Evolutionary conservation across 371 early-diverging fungal genomes (phyloP).

Genomic region (Actinomucor elegans): DNA sequence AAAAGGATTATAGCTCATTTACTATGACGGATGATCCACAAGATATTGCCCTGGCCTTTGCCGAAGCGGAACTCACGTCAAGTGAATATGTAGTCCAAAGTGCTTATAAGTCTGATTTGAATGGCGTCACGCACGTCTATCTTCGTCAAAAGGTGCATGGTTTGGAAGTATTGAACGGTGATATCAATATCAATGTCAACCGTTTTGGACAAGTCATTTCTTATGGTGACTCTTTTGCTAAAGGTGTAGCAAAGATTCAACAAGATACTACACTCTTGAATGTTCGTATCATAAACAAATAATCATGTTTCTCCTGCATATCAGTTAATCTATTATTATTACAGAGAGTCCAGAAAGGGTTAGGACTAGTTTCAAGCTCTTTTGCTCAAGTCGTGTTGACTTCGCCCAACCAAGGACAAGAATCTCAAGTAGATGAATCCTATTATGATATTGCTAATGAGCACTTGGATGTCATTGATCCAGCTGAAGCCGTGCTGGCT

Average conservation of each 20-base stretch:
- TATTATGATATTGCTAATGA: slow-evolving; percentile 11
- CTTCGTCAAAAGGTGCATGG: slow-evolving; percentile 75
- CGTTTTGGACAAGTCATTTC: slow-evolving; percentile 67
- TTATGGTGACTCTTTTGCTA: slow-evolving; percentile 74
- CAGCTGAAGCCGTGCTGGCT: slow-evolving; percentile 29
- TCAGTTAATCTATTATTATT: neutral
- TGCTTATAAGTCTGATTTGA: slow-evolving; percentile 69
- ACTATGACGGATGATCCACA: slow-evolving; percentile 22
- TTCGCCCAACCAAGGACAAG: neutral
- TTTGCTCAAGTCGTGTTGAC: slow-evolving; percentile 28
- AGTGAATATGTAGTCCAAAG: slow-evolving; percentile 57
- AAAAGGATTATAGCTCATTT: slow-evolving; percentile 7
- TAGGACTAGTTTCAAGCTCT: slow-evolving; percentile 16
- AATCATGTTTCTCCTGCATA: slow-evolving; percentile 1
- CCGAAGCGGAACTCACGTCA: slow-evolving; percentile 32
- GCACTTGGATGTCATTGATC: slow-evolving; percentile 16
- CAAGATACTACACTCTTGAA: slow-evolving; percentile 2
- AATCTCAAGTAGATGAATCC: neutral
- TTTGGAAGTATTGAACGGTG: slow-evolving; percentile 77
- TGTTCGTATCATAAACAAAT: slow-evolving; percentile 15
- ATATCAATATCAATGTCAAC: slow-evolving; percentile 82
- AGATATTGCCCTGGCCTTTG: slow-evolving; percentile 51
- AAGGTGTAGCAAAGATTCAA: neutral
- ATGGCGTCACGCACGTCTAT: slow-evolving; percentile 81
- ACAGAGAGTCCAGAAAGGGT: slow-evolving; percentile 25